phyloP scores from a whole-genome alignment of 1,139 yeast genomes.

The Yamadazyma sp. region DNA sequence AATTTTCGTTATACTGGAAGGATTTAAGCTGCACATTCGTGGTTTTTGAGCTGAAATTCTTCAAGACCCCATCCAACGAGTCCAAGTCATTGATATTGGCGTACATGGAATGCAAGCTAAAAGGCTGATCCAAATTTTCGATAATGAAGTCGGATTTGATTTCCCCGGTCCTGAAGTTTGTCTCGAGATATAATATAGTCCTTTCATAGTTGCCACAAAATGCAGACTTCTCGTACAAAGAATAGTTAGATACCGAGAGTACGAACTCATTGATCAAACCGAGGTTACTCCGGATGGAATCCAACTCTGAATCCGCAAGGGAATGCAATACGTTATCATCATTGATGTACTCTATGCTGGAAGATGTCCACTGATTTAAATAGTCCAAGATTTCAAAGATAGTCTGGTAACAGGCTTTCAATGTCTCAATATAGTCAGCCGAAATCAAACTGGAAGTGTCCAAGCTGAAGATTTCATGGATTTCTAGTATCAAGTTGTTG shows the following conservation, averaged over 20 bases:
- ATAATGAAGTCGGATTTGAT: conserved; percentile 30
- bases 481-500: conserved; percentile 54
- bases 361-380: conserved; percentile 70
- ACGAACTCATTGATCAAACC: conserved; percentile 47
- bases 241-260: conserved; percentile 57
- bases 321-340: conserved; percentile 19
- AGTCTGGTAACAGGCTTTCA: conserved; percentile 66
- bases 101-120: conserved; percentile 73
- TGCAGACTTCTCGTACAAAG: conserved; percentile 76
- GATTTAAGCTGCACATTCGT: conserved; percentile 61
- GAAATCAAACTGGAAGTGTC: conserved; percentile 32
- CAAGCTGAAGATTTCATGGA: conserved; percentile 55
- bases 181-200: conserved; percentile 85
- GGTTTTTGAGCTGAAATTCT: conserved; percentile 68
- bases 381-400: conserved; percentile 82
- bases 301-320: conserved; percentile 17
- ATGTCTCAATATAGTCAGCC: conserved; percentile 54
- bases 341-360: conserved; percentile 32
- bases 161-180: conserved; percentile 54
- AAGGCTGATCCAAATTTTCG: conserved; percentile 41
- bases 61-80: conserved; percentile 82
- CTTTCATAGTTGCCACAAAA: conserved; percentile 87
- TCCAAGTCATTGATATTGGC: conserved; percentile 88
- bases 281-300: conserved; percentile 27
- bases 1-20: conserved; percentile 81